Evolutionary conservation across 192 early-diverging fungal genomes (phyloP), one percentile per base, ranked within the genome.

Genomic region (Rhizophlyctis rosea): DNA sequence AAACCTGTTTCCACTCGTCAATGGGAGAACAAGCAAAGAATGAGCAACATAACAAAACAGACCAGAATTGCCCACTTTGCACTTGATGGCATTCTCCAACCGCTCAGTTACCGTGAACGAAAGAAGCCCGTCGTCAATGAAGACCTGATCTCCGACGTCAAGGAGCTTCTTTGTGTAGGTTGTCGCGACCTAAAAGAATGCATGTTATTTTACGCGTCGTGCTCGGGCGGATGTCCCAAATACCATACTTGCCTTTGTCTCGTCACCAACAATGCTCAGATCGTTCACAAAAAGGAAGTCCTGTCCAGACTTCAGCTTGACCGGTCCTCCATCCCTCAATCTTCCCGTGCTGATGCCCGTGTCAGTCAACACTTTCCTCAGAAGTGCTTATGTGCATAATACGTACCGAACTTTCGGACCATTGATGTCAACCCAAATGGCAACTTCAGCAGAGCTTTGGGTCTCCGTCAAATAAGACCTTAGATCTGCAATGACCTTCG

Each of bases 41-140:
- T 9, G 24, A 39, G 30, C 28, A 18, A 18, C 54, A n/a, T 52
- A 18, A 18, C 53, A 59, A 44, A 18, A 55, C 69, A 27, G 39
- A 72, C 78, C 81, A 48, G 61, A 67, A 67, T 83, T 80, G 59
- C 78, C 72, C 16, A 78, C 78, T 30, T 47, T 56, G 49, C 65
- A 69, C 34, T 71, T 52, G 54, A 83, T 78, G 3, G 76, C 75
- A 33, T 76, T 55, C 33, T 75, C 71, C 39, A 76, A 36, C 31
- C 81, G 70, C 67, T 89, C 88, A 30, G 94, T 76, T 14, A 98
- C 96, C 61, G 90, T 87, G 66, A 98, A 98, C 62, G 91, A 91
- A 67, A 98, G 81, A 53, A 94, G 87, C 47, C 96, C 96, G 73
- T 98, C 96, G 68, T 98, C 96, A 34, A 98, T 86, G 62, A 57